Evolutionary conservation across 176 grass and related monocot species (phyloP), one percentile per base, ranked within the genome.

Genomic region (Oryza brachyantha): DNA sequence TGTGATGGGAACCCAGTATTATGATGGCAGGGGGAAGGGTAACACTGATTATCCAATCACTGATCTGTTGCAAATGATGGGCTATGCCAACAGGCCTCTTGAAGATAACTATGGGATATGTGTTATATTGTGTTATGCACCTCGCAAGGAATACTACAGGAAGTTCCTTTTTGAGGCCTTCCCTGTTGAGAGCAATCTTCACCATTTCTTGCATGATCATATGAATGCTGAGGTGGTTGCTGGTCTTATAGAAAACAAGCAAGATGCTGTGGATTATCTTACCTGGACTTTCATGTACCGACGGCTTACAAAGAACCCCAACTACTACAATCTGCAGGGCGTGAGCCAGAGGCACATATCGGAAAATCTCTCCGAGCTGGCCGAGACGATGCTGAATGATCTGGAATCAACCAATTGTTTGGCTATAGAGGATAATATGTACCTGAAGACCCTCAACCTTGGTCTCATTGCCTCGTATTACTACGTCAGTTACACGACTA

Each of bases 271-370:
- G 57, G 94, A 97, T 86, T 32, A 4, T 97, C 91, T 97, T 21
- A 97, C 94, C 5, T 97, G 94, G 94, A 97, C 84, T 68, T 97
- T 97, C 76, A 94, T 94, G 91, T 97, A 97, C 55, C 79, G 91
- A 36, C 81, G 91, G 79, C 50, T 97, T 57, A 92, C 85, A 3
- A 97, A 97, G 86, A 97, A 97, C 68, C 89, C 94, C 4, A 97
- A 94, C 85, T 97, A 94, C 86, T 94, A 97, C 74, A 97, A 97
- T 71, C 81, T 97, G 73, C 94, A 97, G 64, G 91, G 94, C 70
- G 94, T 97, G 45, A 97, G 94, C 68, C 94, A 94, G 72, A 89
- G 91, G 62, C 94, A 97, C 72, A 84, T 97, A 5, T 97, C 94
- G 5, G 94, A 97, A 76, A 91, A 97, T 72, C 84, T 97, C 70